Conservation (phyloP, 306 rosid genomes). For the Mimosa pudica region DNA sequence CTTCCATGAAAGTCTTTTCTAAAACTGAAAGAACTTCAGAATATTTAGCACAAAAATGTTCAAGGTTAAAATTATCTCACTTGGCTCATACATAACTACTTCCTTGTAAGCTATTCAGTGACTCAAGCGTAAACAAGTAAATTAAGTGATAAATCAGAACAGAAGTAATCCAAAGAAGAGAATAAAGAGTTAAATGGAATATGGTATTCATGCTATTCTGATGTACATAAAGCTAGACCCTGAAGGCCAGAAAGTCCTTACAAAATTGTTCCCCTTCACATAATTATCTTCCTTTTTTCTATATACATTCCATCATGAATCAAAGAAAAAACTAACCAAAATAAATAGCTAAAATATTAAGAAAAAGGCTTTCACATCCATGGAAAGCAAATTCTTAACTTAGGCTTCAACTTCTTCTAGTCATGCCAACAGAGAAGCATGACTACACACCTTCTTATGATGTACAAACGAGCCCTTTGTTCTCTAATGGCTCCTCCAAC, state of each 20-base stretch:
- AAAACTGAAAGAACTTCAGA: not conserved
- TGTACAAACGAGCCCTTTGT: conserved; percentile 86
- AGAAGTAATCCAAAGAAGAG: conserved; percentile 20
- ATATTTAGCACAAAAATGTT: not conserved
- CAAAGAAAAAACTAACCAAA: conserved; percentile 7
- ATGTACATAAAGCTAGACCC: conserved; percentile 51
- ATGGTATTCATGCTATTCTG: conserved; percentile 38
- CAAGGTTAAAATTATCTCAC: not conserved
- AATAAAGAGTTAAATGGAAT: conserved; percentile 17
- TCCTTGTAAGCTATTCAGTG: not conserved
- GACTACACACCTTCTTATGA: conserved; percentile 93
- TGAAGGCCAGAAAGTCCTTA: conserved; percentile 41
- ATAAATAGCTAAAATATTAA: not conserved
- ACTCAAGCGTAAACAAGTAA: conserved; percentile 3
- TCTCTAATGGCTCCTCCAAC: conserved; percentile 81
- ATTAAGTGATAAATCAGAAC: conserved; percentile 15
- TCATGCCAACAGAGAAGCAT: conserved; percentile 99
- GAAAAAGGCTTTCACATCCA: not conserved
- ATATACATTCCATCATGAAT: conserved; percentile 61
- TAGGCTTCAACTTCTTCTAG: conserved; percentile 30
- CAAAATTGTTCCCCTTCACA: conserved; percentile 44
- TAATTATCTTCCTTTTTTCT: conserved; percentile 43
- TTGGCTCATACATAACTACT: not conserved
- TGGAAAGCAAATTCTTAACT: not conserved
- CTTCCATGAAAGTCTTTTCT: conserved; percentile 12